Evolutionary conservation across 306 rosid genomes (phyloP).

Genomic region (Biancaea sappan): DNA sequence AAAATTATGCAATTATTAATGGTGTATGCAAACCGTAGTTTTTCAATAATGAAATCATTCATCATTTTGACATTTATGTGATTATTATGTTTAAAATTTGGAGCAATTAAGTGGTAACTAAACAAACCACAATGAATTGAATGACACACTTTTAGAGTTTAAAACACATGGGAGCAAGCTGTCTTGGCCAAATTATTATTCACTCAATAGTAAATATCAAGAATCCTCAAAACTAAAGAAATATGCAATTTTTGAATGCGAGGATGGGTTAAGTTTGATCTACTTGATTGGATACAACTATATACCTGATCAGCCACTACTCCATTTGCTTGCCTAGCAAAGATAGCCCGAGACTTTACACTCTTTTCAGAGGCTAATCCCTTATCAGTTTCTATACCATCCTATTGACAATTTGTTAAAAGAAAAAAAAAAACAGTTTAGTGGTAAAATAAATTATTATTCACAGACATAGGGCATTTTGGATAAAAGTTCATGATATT

Average conservation of each 20-base stretch:
- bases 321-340: constrained; percentile 80
- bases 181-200: background rate
- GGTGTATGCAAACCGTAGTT: background rate
- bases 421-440: constrained; percentile 3
- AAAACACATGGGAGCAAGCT: background rate
- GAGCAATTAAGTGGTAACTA: background rate
- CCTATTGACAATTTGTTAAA: constrained; percentile 49
- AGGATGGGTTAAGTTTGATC: background rate
- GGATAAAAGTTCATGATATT: constrained; percentile 7
- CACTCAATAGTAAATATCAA: background rate
- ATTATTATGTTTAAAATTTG: background rate
- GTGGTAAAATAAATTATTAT: background rate
- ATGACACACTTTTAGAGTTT: background rate
- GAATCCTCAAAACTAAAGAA: background rate
- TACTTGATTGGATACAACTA: constrained; percentile 21
- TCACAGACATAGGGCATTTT: constrained; percentile 6
- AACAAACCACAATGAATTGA: background rate
- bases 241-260: background rate
- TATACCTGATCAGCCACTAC: constrained; percentile 71
- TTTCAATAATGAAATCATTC: background rate
- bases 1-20: background rate
- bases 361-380: constrained; percentile 71
- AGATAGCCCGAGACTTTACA: constrained; percentile 59
- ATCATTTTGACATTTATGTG: background rate
- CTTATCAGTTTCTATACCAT: constrained; percentile 72